These are phyloP conservation scores for Myochromella boudieri DNA, from an alignment of 768 basidiomycete species.

Conservation along the genomic window DNA sequence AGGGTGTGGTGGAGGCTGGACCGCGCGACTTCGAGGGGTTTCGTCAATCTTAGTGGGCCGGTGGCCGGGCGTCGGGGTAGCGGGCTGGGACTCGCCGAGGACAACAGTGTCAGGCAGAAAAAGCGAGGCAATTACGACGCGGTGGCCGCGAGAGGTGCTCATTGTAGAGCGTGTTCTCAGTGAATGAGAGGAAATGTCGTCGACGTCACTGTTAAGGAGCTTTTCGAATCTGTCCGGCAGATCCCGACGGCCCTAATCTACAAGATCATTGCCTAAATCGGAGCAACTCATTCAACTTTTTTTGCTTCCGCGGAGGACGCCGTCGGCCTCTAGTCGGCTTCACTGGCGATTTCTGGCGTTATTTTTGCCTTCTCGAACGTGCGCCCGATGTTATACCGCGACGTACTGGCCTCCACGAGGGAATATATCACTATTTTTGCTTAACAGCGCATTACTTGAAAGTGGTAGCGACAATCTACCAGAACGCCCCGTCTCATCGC, in stretches of 20 bases:
- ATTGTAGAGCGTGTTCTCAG: constrained; percentile 30
- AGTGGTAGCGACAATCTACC: too few species aligned
- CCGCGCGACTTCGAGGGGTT: constrained; percentile 15
- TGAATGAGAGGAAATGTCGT: not conserved
- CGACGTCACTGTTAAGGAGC: constrained; percentile 3
- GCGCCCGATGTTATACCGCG: too few species aligned
- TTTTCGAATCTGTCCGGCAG: constrained; percentile 9
- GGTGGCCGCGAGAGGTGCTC: constrained; percentile 71
- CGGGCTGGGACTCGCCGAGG: constrained; percentile 53
- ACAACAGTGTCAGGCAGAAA: constrained; percentile 78
- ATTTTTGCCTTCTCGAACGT: too few species aligned
- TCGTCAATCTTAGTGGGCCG: constrained; percentile 14
- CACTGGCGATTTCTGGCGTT: too few species aligned
- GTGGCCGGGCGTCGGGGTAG: constrained; percentile 43
- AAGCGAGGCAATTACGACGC: constrained; percentile 80
- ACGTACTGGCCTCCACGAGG: too few species aligned
- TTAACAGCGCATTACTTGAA: too few species aligned
- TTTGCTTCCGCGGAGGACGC: constrained; percentile 4
- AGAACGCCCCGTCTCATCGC: too few species aligned
- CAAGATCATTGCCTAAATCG: constrained; percentile 16
- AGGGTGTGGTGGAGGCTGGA: too few species aligned
- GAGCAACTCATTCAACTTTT: constrained; percentile 2
- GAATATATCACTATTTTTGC: too few species aligned
- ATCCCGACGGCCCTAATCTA: constrained; percentile 14
- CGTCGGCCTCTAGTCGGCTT: not conserved